A percentile compares a stretch with the other conserved stretches of the same genome.
Conservation (phyloP, 805 yeast species). For the Myxozyma kluyveri region DNA sequence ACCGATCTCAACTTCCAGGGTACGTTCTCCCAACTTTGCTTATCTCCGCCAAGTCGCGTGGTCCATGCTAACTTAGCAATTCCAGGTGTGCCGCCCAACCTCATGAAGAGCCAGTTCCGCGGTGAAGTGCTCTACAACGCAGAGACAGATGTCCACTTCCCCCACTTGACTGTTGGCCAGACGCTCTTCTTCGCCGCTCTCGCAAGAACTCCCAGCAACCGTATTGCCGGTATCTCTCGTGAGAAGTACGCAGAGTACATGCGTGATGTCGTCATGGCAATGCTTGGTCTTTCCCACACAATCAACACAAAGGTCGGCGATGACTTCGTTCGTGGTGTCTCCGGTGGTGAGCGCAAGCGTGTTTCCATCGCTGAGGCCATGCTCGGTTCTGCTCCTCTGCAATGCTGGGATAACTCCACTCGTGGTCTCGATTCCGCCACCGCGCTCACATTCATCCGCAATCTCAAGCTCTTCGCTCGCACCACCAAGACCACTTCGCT, state of each 20-base stretch:
- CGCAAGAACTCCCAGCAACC: slow-evolving; percentile 55
- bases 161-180: slow-evolving; percentile 60
- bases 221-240: slow-evolving; percentile 52
- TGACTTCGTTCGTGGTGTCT: slow-evolving; percentile 55
- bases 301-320: slow-evolving; percentile 46
- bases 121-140: slow-evolving; percentile 67
- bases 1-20: slow-evolving; percentile 46
- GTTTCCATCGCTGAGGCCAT: slow-evolving; percentile 54
- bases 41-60: too few relatives aligned
- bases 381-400: slow-evolving; percentile 47
- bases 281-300: slow-evolving; percentile 45
- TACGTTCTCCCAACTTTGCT: not conserved
- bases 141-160: slow-evolving; percentile 62
- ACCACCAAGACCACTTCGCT: slow-evolving; percentile 53
- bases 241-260: slow-evolving; percentile 49
- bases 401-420: slow-evolving; percentile 68
- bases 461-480: slow-evolving; percentile 55
- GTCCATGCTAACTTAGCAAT: too few relatives aligned
- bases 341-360: slow-evolving; percentile 59
- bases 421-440: slow-evolving; percentile 72
- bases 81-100: slow-evolving; percentile 42
- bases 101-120: slow-evolving; percentile 49
- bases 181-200: slow-evolving; percentile 56
- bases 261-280: slow-evolving; percentile 52
- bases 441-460: slow-evolving; percentile 60